Percentiles rank a stretch among this genome's conserved stretches.
Conservation (phyloP, 2,329 filamentous ascomycete species). For the Hypoxylon sp. region DNA sequence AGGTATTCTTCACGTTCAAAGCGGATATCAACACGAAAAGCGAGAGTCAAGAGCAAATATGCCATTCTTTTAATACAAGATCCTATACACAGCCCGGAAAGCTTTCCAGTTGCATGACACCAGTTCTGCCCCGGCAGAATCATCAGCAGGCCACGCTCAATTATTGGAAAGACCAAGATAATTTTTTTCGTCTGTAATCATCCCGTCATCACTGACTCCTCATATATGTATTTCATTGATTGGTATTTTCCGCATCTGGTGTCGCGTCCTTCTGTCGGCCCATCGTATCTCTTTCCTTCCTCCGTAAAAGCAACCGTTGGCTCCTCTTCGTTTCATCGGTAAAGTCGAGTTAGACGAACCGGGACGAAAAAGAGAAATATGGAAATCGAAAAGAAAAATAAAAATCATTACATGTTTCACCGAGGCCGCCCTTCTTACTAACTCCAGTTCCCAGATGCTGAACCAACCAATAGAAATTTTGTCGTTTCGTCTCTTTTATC, state of each 20-base stretch:
- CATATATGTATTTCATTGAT: conserved; percentile 24
- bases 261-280: not conserved
- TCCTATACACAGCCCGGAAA: conserved; percentile 28
- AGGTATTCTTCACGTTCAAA: conserved; percentile 9
- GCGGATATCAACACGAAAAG: not conserved
- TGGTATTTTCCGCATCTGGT: conserved; percentile 14
- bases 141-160: conserved; percentile 18
- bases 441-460: conserved; percentile 52
- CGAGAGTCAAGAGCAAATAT: conserved; percentile 22
- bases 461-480: conserved; percentile 37
- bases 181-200: conserved; percentile 31
- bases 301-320: conserved; percentile 8
- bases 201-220: conserved; percentile 36
- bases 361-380: not conserved
- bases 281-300: conserved; percentile 8
- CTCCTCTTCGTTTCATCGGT: conserved; percentile 5
- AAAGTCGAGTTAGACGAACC: conserved; percentile 18
- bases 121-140: not conserved
- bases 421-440: conserved; percentile 41
- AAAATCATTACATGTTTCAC: conserved; percentile 45
- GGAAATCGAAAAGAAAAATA: conserved; percentile 36
- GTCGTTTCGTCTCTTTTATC: conserved; percentile 37
- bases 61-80: conserved; percentile 41
- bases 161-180: conserved; percentile 13
- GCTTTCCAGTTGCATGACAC: not conserved